A percentile compares a stretch with the other conserved stretches of the same genome.
phyloP scores from a whole-genome alignment of 345 rosid genomes.

The Syzygium oleosum region DNA sequence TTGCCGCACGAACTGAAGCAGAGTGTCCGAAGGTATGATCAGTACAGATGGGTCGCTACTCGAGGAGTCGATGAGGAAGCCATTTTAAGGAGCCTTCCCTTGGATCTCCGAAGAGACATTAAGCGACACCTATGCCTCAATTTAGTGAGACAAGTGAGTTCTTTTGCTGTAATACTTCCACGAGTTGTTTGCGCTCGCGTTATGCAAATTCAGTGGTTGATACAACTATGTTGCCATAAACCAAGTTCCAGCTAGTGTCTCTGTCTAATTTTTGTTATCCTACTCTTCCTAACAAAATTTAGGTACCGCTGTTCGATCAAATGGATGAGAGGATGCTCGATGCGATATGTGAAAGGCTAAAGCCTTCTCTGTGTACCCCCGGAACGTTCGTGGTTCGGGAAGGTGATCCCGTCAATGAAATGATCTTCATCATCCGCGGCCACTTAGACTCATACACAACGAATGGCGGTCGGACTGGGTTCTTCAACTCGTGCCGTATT shows the following conservation, averaged over 20 bases:
- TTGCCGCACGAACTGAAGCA: conserved; percentile 35
- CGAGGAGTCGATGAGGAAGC: conserved; percentile 56
- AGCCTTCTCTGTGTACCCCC: conserved; percentile 26
- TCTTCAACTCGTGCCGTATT: conserved; percentile 40
- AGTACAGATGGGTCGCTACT: conserved; percentile 42
- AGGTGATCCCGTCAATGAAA: conserved; percentile 46
- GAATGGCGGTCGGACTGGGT: conserved; percentile 40
- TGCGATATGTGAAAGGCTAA: conserved; percentile 49
- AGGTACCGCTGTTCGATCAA: conserved; percentile 42
- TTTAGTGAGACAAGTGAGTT: conserved; percentile 39
- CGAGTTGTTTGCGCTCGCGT: background rate
- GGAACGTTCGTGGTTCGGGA: conserved; percentile 31
- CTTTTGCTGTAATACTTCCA: background rate
- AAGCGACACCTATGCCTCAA: conserved; percentile 62
- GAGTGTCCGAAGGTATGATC: conserved; percentile 36
- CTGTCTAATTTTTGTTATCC: background rate
- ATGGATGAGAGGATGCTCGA: conserved; percentile 54
- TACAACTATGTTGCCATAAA: background rate
- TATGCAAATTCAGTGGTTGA: background rate
- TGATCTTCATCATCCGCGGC: conserved; percentile 54
- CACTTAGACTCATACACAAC: conserved; percentile 39
- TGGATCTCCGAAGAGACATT: conserved; percentile 42
- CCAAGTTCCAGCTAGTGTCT: background rate
- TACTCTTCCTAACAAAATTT: background rate
- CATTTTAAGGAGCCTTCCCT: conserved; percentile 35